Base-by-base conservation (phyloP, 2,329 filamentous ascomycete species). In the Rhynchosporium agropyri region DNA sequence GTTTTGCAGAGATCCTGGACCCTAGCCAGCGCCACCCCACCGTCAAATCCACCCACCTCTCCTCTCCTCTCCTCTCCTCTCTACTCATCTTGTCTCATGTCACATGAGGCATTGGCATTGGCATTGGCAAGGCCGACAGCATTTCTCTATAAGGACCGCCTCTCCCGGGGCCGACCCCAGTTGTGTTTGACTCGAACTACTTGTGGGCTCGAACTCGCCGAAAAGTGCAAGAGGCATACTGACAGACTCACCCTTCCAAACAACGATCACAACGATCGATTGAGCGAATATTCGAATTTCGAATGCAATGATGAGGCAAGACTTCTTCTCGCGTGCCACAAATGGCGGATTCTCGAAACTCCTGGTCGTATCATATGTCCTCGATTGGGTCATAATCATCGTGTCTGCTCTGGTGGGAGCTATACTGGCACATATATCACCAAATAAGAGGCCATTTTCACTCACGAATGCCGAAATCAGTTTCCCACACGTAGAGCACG, bases 401-500 rank as follows among this genome's bases (percentile, higher is more conserved):
- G 80, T 76, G 20, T 83, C 86, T 28, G 85, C 82, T 31, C 81
- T 79, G 13, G 77, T 89, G 43, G 87, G 87, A 61, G 83, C 78
- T 61, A 80, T 81, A 6, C 82, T 91, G 68, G 84, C 83, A 64
- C 78, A 78, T 51, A 77, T 87, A 58, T 79, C 81, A 0, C 89
- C 90, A 0, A 90, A 87, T 71, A 85, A 86, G 69, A 82, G 87
- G 42, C 87, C 88, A 0, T 94, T 95, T 75, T 87, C 85, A 40
- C 82, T 91, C 6, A 79, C 86, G 67, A 88, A 97, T 71, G 85
- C 88, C 28, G 84, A 85, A 65, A 96, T 97, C 71, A 88, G 84
- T 20, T 96, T 89, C 70, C 92, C 93, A 0, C 87, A 84, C 70
- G 84, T 84, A 56, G 79, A 83, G 12, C 73, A 88, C 28, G 91